Evolutionary conservation across 75 land plant genomes (phyloP), one percentile per base, ranked within the genome.

Genomic region (Selaginella moellendorffii): DNA sequence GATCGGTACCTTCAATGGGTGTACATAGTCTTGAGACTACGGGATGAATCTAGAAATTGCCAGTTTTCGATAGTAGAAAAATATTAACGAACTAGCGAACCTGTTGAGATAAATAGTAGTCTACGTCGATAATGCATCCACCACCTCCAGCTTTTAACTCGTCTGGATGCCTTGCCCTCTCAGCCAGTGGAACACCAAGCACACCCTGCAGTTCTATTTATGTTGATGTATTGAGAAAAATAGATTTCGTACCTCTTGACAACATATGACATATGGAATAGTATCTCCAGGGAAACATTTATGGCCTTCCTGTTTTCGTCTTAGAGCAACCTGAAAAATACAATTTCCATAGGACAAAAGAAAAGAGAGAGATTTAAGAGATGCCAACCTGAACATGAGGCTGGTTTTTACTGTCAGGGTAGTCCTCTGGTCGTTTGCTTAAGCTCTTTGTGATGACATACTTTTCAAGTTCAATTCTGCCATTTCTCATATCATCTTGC

Each of bases 131-230:
- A 72, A 95, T 78, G 90, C 97, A 95, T 54, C 79, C 75, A 17
- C 77, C 87, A 76, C 69, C 66, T 54, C 83, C 84, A 46, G 54
- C 72, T 68, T 89, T 85, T 54, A 95, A 68, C 71, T 89, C 99
- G 76, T 95, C 97, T 65, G 96, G 96, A 82, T 95, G 99, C 70
- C 90, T 80, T 42, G 99, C 99, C 27, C 99, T 79, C 59, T 86
- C 84, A 42, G 99, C 99, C 62, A 95, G 83, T 42, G 87, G 88
- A 18, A 62, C 29, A 12, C 82, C 69, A 66, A 68, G 5, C 5
- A 26, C 30, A 23, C 30, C 30, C 27, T 62, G 64, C 46, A 36
- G 5, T 36, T 36, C 10, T 14, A 36, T 36, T 36, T 36, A 36
- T 36, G 14, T 36, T 5, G 5, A 36, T 5, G 14, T 36, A 36